Evolutionary conservation across 1,284 basidiomycete genomes (phyloP).

Genomic region (Mrakiaceae sp.): DNA sequence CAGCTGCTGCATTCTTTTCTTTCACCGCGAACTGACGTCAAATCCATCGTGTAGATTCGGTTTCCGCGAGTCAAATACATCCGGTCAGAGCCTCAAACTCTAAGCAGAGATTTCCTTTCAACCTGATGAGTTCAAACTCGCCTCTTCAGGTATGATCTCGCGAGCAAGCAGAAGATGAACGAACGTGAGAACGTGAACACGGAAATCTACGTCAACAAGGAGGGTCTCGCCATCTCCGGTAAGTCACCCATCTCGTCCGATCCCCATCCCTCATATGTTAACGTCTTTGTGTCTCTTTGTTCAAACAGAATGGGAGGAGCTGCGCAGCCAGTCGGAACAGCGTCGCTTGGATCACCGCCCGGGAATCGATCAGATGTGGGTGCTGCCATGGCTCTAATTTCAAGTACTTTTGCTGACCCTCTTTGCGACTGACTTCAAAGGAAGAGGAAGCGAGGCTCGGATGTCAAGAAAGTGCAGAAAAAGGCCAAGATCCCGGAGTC

Average conservation of each 20-base stretch:
- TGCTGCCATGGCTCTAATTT: not conserved
- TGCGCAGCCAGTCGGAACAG: slow-evolving; percentile 24
- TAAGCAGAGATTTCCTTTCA: too few species aligned
- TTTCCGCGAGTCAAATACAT: slow-evolving; percentile 76
- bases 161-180: slow-evolving; percentile 1
- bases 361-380: not conserved
- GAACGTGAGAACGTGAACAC: not conserved
- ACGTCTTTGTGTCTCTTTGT: not conserved
- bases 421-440: not conserved
- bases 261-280: not conserved
- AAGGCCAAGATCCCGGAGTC: too few species aligned
- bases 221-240: too few species aligned
- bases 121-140: too few species aligned
- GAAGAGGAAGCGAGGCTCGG: not conserved
- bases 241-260: too few species aligned
- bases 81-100: slow-evolving; percentile 29
- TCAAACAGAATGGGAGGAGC: slow-evolving; percentile 4
- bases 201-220: too few species aligned
- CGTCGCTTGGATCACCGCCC: not conserved
- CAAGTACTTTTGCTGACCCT: not conserved
- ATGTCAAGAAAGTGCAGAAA: too few species aligned
- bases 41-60: slow-evolving; percentile 41
- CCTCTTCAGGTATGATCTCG: slow-evolving; percentile 4
- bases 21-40: not conserved
- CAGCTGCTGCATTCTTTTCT: not conserved